phyloP scores from a whole-genome alignment of 139 green algal species.

The Mesostigma viride region DNA sequence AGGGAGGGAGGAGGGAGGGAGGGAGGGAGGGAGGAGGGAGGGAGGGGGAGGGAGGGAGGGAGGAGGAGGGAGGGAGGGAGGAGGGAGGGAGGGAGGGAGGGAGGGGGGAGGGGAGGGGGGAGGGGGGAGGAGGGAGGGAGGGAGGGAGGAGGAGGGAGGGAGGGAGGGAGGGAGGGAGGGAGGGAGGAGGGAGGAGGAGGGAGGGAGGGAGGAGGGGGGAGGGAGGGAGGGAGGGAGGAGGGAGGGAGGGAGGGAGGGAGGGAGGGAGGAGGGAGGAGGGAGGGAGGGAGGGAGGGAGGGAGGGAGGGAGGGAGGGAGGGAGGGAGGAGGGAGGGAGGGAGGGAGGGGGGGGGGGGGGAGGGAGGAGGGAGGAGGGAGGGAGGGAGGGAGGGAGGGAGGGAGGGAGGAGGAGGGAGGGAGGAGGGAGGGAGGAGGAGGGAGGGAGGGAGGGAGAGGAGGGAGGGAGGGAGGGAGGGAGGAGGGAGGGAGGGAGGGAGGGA shows the following conservation, averaged over 20 bases:
- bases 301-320: slow-evolving; percentile 9
- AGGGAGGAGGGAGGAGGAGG: background rate
- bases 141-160: too few relatives aligned
- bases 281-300: background rate
- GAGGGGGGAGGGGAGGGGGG: too few relatives aligned
- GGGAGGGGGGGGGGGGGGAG: background rate
- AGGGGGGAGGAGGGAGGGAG: too few relatives aligned
- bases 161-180: too few relatives aligned
- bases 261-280: background rate
- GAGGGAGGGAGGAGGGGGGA: background rate
- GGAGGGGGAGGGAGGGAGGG: too few relatives aligned
- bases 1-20: too few relatives aligned
- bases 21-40: too few relatives aligned
- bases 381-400: background rate
- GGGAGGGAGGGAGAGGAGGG: background rate
- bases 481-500: slow-evolving; percentile 22
- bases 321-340: background rate
- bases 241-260: slow-evolving; percentile 3
- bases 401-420: background rate
- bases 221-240: background rate
- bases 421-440: background rate
- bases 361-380: slow-evolving; percentile 9
- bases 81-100: too few relatives aligned
- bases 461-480: slow-evolving; percentile 7
- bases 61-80: too few relatives aligned